Evolutionary conservation across 192 early-diverging fungal species (phyloP).

Genomic region (Backusella liffmaniae): DNA sequence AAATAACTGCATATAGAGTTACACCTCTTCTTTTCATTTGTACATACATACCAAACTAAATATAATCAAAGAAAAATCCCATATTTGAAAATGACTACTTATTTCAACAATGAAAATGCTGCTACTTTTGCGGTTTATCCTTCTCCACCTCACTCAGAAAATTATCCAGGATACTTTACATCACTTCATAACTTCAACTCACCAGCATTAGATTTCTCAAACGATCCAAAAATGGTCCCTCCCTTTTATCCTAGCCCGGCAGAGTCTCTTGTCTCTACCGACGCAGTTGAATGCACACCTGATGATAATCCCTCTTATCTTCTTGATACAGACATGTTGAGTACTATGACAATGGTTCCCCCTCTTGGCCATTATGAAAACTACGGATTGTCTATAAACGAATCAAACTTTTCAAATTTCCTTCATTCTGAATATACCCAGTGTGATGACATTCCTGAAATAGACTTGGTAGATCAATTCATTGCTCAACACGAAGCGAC

Average conservation of each 20-base stretch:
- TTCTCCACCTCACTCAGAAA: not conserved
- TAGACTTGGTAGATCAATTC: constrained; percentile 19
- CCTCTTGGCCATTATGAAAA: constrained; percentile 10
- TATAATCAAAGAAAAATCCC: not conserved
- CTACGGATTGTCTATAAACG: not conserved
- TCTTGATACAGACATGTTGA: not conserved
- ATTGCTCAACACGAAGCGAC: constrained; percentile 20
- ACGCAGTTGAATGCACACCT: not conserved
- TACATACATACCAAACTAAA: not conserved
- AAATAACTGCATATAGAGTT: not conserved
- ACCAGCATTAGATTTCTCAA: not conserved
- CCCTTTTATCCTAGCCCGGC: constrained; percentile 16
- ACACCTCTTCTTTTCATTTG: constrained; percentile 1
- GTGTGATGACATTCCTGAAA: not conserved
- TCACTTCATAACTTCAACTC: constrained; percentile 10
- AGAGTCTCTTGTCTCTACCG: constrained; percentile 3
- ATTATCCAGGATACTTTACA: constrained; percentile 9
- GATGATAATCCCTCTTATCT: not conserved
- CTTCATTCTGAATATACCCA: not conserved
- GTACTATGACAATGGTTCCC: constrained; percentile 8
- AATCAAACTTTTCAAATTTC: not conserved
- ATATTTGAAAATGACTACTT: not conserved
- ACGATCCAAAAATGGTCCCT: not conserved
- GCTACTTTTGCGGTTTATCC: not conserved
- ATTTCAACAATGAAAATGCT: constrained; percentile 10